Percentiles rank a stretch among this genome's conserved stretches.
phyloP scores from a whole-genome alignment of 1,284 basidiomycete species.

The Ganoderma lucidum region DNA sequence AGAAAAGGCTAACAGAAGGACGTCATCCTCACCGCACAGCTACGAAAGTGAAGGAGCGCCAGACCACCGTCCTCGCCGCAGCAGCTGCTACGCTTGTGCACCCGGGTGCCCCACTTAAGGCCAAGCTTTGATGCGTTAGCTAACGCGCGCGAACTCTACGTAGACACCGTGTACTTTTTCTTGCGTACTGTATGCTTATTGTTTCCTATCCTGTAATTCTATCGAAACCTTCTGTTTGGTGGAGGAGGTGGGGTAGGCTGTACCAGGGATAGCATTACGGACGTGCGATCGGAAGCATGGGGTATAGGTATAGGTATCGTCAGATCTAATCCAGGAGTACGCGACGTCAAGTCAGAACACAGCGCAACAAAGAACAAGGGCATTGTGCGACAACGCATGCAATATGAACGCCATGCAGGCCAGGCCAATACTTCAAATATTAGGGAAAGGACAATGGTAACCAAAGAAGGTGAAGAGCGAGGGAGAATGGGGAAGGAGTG shows the following conservation, averaged over 20 bases:
- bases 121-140: slow-evolving; percentile 62
- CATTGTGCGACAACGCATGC: background rate
- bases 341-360: background rate
- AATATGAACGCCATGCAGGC: background rate
- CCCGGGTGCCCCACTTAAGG: slow-evolving; percentile 48
- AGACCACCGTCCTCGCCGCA: slow-evolving; percentile 69
- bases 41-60: slow-evolving; percentile 84
- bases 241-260: background rate
- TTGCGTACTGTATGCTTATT: slow-evolving; percentile 10
- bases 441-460: background rate
- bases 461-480: background rate
- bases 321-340: background rate
- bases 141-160: background rate
- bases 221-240: background rate
- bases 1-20: slow-evolving; percentile 13
- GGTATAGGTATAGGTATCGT: background rate
- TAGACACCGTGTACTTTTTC: slow-evolving; percentile 7
- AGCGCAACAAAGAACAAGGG: background rate
- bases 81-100: slow-evolving; percentile 78
- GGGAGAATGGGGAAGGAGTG: background rate
- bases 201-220: slow-evolving; percentile 6
- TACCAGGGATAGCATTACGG: slow-evolving; percentile 3
- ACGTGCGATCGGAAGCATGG: background rate
- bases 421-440: background rate
- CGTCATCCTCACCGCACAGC: slow-evolving; percentile 47